phyloP scores from a whole-genome alignment of 2,329 filamentous ascomycete species.

The Curvularia sp. region DNA sequence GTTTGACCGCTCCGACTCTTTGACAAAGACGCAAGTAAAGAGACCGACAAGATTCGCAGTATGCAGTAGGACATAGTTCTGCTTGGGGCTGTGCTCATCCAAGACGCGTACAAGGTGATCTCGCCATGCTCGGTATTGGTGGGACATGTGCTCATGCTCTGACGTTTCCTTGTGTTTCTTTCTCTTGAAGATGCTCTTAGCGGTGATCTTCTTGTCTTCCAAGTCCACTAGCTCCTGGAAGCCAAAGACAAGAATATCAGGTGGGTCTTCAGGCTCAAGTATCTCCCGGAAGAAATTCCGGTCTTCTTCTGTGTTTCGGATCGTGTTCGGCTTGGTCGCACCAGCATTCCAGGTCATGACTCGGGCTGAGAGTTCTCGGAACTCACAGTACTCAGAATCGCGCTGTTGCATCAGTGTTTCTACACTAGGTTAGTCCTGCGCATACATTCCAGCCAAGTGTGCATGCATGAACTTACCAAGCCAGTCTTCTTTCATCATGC shows the following conservation, averaged over 20 bases:
- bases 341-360: constrained; percentile 98
- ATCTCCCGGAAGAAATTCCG: constrained; percentile 81
- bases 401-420: constrained; percentile 85
- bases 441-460: not conserved
- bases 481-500: constrained; percentile 91
- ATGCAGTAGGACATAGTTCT: constrained; percentile 85
- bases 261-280: constrained; percentile 75
- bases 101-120: constrained; percentile 84
- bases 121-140: constrained; percentile 95
- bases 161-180: constrained; percentile 82
- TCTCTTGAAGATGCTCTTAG: constrained; percentile 87
- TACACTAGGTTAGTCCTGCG: constrained; percentile 40
- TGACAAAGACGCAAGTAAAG: constrained; percentile 96
- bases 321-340: constrained; percentile 85
- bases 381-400: constrained; percentile 83
- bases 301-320: constrained; percentile 74
- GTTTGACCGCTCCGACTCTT: constrained; percentile 74
- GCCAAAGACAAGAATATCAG: constrained; percentile 92
- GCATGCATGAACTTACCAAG: constrained; percentile 60
- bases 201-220: constrained; percentile 95
- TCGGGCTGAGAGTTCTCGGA: constrained; percentile 79
- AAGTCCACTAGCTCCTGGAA: constrained; percentile 99
- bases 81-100: constrained; percentile 79
- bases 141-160: constrained; percentile 89
- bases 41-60: constrained; percentile 90